Evolutionary conservation across 208 protist genomes (phyloP).

Genomic region (Crithidia expoeki): DNA sequence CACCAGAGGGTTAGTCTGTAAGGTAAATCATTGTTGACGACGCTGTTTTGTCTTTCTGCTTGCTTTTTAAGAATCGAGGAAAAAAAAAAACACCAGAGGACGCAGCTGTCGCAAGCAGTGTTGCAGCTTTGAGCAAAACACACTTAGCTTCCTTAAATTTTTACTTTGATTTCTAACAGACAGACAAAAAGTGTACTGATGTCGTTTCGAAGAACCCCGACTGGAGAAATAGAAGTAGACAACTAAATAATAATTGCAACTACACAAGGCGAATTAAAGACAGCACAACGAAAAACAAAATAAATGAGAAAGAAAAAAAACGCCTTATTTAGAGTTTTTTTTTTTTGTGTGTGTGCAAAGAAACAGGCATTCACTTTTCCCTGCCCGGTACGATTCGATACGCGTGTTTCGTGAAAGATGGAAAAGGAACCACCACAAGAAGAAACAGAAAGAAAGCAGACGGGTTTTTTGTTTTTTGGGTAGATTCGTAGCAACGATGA

Average conservation of each 20-base stretch:
- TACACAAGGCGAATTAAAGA: background rate
- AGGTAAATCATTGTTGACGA: too few relatives aligned
- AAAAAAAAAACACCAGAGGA: background rate
- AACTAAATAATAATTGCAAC: background rate
- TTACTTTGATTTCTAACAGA: background rate
- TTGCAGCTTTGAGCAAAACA: background rate
- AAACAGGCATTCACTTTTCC: too few relatives aligned
- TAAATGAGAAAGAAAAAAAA: background rate
- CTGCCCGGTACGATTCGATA: background rate
- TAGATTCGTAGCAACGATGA: background rate
- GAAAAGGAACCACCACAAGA: background rate
- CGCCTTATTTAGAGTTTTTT: too few relatives aligned
- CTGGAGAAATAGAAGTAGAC: background rate
- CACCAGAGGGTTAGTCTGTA: too few relatives aligned
- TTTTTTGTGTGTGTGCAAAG: too few relatives aligned
- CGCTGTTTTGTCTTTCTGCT: background rate
- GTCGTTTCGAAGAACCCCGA: background rate
- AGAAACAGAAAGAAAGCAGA: background rate
- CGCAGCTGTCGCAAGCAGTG: background rate
- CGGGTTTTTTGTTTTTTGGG: background rate
- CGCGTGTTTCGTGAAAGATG: background rate
- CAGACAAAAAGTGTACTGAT: background rate
- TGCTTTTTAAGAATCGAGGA: background rate
- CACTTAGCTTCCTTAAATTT: background rate
- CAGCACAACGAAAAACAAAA: background rate